phyloP scores from a whole-genome alignment of 352 stramenopile genomes.

The Peronosclerospora sorghi region DNA sequence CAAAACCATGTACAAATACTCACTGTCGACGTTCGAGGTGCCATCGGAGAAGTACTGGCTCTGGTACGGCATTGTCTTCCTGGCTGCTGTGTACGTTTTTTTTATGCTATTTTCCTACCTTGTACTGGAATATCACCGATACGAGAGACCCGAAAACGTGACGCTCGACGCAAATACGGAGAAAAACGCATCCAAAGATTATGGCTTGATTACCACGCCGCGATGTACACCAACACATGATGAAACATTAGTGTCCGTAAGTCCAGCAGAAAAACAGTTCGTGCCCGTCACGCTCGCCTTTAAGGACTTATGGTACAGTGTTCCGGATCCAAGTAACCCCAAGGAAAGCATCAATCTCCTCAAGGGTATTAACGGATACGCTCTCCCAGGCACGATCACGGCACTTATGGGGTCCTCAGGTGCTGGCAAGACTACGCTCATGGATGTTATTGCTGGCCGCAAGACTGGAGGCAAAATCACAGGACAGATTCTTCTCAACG shows the following conservation, averaged over 20 bases:
- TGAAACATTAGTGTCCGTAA: conserved; percentile 1
- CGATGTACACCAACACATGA: neutral
- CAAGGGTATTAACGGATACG: conserved; percentile 10
- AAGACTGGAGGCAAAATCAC: conserved; percentile 9
- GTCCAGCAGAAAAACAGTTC: conserved; percentile 3
- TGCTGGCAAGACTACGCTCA: conserved; percentile 12
- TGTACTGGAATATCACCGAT: conserved; percentile 9
- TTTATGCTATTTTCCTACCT: conserved; percentile 18
- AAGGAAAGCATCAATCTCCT: conserved; percentile 14
- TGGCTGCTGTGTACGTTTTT: conserved; percentile 7
- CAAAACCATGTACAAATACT: conserved; percentile 14
- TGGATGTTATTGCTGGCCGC: conserved; percentile 13
- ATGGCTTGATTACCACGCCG: conserved; percentile 2
- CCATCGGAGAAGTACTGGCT: conserved; percentile 13
- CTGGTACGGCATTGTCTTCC: conserved; percentile 12
- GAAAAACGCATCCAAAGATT: neutral
- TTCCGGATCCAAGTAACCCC: conserved; percentile 9
- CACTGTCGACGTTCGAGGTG: conserved; percentile 7
- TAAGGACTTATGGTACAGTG: conserved; percentile 12
- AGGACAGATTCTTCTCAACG: conserved; percentile 18
- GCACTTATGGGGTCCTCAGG: conserved; percentile 12
- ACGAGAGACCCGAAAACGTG: conserved; percentile 14
- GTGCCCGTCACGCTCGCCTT: conserved; percentile 8
- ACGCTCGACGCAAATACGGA: conserved; percentile 1
- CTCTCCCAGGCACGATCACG: conserved; percentile 8